Evolutionary conservation across 352 stramenopile genomes (phyloP), one percentile per base, ranked within the genome.

Genomic region (Phytophthora foliorum): DNA sequence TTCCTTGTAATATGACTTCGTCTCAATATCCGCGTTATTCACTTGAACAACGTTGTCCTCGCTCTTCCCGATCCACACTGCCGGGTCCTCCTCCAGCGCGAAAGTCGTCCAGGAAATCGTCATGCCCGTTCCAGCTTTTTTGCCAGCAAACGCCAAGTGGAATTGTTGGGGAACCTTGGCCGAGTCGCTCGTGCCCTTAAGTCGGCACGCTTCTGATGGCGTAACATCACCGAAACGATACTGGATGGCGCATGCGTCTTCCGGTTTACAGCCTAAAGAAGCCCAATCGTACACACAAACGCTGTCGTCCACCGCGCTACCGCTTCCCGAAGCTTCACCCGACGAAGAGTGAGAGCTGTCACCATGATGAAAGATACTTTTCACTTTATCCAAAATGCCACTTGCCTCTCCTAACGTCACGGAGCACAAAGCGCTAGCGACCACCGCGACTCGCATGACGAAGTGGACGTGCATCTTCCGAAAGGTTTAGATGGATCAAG

Each of bases 71-170:
- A 86, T 50, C 80, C 80, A 89, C 25, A 89, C 70, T 16, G 55
- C 57, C 14, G 69, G 67, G 22, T 78, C 61, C 7, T 54, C 54
- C 0, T 84, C 60, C 11, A 65, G 17, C 3, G 44, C 44, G 52
- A 65, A 77, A 9, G 77, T 86, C 9, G 72, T 69, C 80, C 77
- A 86, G 0, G 77, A 80, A 53, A 88, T 62, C 2, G 80, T 69
- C 63, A 85, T 84, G 7, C 52, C 77, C 25, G 69, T 69, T 10
- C 80, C 80, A 21, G 77, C 34, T n/a, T 55, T 46, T n/a, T 68
- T 44, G 7, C 80, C 80, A 13, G 77, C 77, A 45, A 74, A 88
- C 10, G 80, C 75, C 31, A 81, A 49, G 55, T 86, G 80, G 22
- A 86, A 53, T 22, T 88, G 80, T 53, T 82, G 79, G 17, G 79